These are phyloP conservation scores for Sisymbrium altissimum DNA, from an alignment of 345 rosid genomes.

Conservation along the genomic window DNA sequence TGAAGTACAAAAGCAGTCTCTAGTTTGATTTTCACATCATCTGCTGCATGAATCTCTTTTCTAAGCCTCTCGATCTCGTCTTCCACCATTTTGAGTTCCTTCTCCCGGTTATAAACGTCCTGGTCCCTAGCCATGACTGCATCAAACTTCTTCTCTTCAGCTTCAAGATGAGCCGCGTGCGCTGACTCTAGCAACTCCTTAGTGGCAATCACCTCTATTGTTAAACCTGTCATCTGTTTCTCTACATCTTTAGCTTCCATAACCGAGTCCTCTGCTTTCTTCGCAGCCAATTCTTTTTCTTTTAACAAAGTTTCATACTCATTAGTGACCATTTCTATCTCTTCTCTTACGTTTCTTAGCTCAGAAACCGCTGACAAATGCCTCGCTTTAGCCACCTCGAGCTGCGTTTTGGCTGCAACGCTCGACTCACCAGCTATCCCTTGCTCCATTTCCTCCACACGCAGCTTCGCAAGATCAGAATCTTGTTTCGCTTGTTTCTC, in stretches of 20 bases:
- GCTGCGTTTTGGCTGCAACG: constrained; percentile 84
- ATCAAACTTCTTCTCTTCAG: constrained; percentile 72
- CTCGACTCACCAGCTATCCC: constrained; percentile 81
- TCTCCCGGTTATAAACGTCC: constrained; percentile 70
- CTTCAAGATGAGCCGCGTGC: constrained; percentile 80
- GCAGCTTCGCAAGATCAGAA: constrained; percentile 76
- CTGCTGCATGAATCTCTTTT: constrained; percentile 58
- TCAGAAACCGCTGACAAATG: constrained; percentile 73
- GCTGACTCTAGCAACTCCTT: constrained; percentile 83
- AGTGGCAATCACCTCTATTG: constrained; percentile 68
- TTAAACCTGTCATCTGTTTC: constrained; percentile 71
- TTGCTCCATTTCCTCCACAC: constrained; percentile 89
- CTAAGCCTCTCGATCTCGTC: constrained; percentile 67
- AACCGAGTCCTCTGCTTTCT: constrained; percentile 64
- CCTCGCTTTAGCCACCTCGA: constrained; percentile 88
- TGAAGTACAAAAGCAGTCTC: constrained; percentile 62
- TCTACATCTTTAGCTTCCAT: constrained; percentile 72
- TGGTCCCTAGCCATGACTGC: constrained; percentile 77
- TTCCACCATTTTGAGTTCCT: constrained; percentile 77
- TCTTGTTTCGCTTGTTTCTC: constrained; percentile 96
- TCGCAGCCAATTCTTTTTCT: constrained; percentile 58
- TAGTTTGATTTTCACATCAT: constrained; percentile 72
- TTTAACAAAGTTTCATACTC: constrained; percentile 54
- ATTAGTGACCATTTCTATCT: constrained; percentile 48
- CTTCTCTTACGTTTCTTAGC: constrained; percentile 57